phyloP scores from a whole-genome alignment of 2,329 filamentous ascomycete species.

The Plenodomus biglobosus region DNA sequence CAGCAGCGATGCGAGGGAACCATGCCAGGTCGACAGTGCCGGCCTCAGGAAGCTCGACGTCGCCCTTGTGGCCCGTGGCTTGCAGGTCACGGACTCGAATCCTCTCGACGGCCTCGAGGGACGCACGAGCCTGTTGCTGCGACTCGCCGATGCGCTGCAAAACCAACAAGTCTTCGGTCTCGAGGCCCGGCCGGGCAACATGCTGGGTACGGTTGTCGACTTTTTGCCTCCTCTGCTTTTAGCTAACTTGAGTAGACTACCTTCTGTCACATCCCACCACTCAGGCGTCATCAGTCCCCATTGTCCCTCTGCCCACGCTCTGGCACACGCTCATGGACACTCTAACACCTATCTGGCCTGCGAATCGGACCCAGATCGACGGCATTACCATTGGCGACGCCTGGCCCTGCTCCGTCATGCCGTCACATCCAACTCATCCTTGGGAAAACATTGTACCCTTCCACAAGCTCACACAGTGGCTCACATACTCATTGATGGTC shows the following conservation, averaged over 20 bases:
- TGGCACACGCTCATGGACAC: constrained; percentile 92
- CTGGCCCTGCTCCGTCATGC: constrained; percentile 87
- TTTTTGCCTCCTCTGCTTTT: not conserved
- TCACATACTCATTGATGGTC: constrained; percentile 90
- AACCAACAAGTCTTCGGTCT: constrained; percentile 83
- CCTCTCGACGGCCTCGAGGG: constrained; percentile 83
- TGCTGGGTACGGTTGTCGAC: constrained; percentile 67
- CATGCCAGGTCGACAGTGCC: constrained; percentile 84
- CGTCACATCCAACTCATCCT: constrained; percentile 66
- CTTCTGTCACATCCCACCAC: constrained; percentile 90
- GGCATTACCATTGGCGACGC: constrained; percentile 87
- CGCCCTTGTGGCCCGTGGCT: constrained; percentile 72
- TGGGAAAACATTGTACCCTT: constrained; percentile 87
- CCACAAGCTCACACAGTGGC: constrained; percentile 89
- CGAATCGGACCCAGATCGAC: constrained; percentile 81
- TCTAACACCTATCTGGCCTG: constrained; percentile 83
- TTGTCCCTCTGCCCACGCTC: constrained; percentile 81
- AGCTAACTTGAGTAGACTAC: constrained; percentile 64
- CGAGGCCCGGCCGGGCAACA: constrained; percentile 84
- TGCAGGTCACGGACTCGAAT: constrained; percentile 82
- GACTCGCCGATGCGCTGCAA: constrained; percentile 73
- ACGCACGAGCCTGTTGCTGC: constrained; percentile 74
- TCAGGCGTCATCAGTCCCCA: constrained; percentile 82
- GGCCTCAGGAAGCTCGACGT: constrained; percentile 74
- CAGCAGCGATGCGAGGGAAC: constrained; percentile 77